These are phyloP conservation scores for Zoysia matrella DNA, from an alignment of 202 grass and related monocot genomes.

Conservation along the genomic window DNA sequence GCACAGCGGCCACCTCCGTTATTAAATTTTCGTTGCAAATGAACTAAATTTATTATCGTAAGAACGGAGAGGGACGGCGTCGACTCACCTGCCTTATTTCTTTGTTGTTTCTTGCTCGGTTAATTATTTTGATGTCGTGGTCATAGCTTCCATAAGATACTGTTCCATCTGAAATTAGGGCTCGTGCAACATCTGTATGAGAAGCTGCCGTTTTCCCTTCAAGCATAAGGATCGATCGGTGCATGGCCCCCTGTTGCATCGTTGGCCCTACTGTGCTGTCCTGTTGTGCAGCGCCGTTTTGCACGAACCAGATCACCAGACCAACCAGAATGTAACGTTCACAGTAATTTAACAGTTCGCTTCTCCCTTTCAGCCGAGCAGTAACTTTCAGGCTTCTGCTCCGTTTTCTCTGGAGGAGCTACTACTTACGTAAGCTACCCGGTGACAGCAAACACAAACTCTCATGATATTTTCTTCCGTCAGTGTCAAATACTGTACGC, in stretches of 20 bases:
- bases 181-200: constrained; percentile 38
- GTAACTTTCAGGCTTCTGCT: constrained; percentile 9
- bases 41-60: too few relatives aligned
- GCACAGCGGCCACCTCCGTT: too few relatives aligned
- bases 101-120: too few relatives aligned
- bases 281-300: background rate
- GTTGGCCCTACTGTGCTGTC: background rate
- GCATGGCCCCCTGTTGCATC: background rate
- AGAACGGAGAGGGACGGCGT: too few relatives aligned
- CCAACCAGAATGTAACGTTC: background rate
- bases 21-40: too few relatives aligned
- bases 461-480: background rate
- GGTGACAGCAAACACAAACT: background rate
- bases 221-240: constrained; percentile 41
- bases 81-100: too few relatives aligned
- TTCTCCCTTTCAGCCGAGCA: background rate
- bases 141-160: too few relatives aligned
- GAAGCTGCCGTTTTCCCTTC: constrained; percentile 37
- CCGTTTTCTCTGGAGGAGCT: background rate
- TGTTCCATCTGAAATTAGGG: background rate
- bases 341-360: background rate
- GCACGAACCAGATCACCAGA: background rate
- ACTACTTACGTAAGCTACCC: background rate
- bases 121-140: too few relatives aligned
- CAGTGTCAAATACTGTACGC: background rate